phyloP scores from a whole-genome alignment of 108 stramenopile species.

The Pseudonitzschia multiseries region DNA sequence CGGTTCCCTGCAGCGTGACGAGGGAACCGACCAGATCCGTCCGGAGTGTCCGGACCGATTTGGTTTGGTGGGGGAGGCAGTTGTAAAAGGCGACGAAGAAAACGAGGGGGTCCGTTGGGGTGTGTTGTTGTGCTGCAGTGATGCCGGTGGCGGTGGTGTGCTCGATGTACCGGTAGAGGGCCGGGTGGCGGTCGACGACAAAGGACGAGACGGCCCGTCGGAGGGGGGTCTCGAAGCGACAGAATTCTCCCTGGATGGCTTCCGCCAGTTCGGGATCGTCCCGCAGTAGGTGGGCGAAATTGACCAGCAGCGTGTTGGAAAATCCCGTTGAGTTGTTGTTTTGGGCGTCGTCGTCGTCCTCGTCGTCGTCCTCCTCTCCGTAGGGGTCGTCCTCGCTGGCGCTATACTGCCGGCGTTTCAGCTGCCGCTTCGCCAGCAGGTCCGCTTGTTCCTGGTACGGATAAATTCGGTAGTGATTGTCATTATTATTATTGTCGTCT shows the following conservation, averaged over 20 bases:
- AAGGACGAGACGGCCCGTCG: slow-evolving; percentile 61
- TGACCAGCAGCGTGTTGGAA: slow-evolving; percentile 69
- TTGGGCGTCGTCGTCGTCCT: slow-evolving; percentile 30
- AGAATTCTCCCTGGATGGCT: slow-evolving; percentile 80
- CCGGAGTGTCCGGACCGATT: slow-evolving; percentile 72
- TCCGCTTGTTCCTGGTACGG: slow-evolving; percentile 80
- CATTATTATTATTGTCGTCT: slow-evolving; percentile 18
- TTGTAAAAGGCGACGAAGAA: slow-evolving; percentile 90
- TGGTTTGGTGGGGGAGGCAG: slow-evolving; percentile 38
- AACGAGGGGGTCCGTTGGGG: background rate
- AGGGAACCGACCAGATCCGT: slow-evolving; percentile 82
- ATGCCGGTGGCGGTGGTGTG: background rate
- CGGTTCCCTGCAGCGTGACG: slow-evolving; percentile 81
- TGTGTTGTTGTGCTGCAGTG: background rate
- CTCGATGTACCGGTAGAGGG: slow-evolving; percentile 40
- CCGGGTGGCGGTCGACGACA: slow-evolving; percentile 58
- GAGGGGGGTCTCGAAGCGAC: slow-evolving; percentile 85
- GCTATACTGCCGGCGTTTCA: slow-evolving; percentile 27
- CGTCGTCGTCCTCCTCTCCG: slow-evolving; percentile 23
- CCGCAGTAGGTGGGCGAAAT: slow-evolving; percentile 61
- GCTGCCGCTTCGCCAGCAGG: slow-evolving; percentile 54
- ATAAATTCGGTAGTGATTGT: slow-evolving; percentile 33
- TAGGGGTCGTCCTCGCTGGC: background rate
- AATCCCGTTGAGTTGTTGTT: slow-evolving; percentile 50
- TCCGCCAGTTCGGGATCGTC: slow-evolving; percentile 79